Conservation (phyloP, 225 moss, liverwort and hornwort genomes). For the Bryum argenteum region DNA sequence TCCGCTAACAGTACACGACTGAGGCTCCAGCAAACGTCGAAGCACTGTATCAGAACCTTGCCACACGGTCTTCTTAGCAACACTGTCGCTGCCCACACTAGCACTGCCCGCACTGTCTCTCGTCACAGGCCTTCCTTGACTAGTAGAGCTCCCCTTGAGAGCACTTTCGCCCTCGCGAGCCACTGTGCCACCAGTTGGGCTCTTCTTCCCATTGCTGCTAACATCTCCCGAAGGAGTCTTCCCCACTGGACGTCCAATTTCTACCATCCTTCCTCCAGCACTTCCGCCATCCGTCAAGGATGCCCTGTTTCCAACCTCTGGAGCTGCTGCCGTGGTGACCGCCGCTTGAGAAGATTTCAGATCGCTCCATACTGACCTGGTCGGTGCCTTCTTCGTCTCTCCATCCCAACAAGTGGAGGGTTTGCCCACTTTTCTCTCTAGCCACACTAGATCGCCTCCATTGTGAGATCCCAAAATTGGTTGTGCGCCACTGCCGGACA, state of each 20-base stretch:
- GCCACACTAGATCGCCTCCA: conserved; percentile 59
- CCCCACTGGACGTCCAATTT: conserved; percentile 23
- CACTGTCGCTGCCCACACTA: conserved; percentile 36
- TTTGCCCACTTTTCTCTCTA: conserved; percentile 48
- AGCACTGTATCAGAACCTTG: conserved; percentile 67
- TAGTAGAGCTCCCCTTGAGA: conserved; percentile 16
- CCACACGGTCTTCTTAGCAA: conserved; percentile 58
- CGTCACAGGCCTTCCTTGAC: conserved; percentile 37
- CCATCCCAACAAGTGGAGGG: conserved; percentile 40
- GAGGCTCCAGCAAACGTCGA: conserved; percentile 67
- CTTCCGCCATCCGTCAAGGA: conserved; percentile 26
- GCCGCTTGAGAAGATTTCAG: conserved; percentile 23
- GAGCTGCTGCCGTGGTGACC: conserved; percentile 27
- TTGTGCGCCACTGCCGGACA: conserved; percentile 43
- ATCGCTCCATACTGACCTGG: conserved; percentile 61
- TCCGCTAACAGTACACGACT: conserved; percentile 53
- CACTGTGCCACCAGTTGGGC: conserved; percentile 40
- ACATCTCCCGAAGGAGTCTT: conserved; percentile 31
- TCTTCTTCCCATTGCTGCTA: conserved; percentile 38
- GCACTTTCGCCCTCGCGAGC: conserved; percentile 34
- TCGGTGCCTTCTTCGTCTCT: conserved; percentile 54
- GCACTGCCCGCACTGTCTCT: conserved; percentile 33
- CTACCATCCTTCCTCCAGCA: conserved; percentile 36
- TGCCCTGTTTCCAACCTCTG: conserved; percentile 43
- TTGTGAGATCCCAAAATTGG: conserved; percentile 41